Percentiles rank a stretch among this genome's conserved stretches.
These are phyloP conservation scores for Trametes pubescens DNA, from an alignment of 1,284 basidiomycete genomes.

Conservation along the genomic window DNA sequence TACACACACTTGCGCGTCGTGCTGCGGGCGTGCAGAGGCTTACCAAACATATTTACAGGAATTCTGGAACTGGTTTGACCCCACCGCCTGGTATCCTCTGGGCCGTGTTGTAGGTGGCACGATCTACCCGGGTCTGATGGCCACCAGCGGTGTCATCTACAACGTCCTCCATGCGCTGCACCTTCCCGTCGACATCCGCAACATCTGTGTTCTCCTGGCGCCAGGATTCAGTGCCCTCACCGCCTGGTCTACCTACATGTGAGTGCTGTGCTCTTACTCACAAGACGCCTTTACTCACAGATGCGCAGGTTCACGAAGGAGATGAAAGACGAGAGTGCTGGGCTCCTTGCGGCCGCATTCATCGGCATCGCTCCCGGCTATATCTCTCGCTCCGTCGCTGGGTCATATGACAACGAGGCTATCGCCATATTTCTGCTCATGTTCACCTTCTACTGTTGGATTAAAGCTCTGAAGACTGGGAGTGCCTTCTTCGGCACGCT, in stretches of 20 bases:
- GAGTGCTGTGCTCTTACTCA: constrained; percentile 40
- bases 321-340: constrained; percentile 93
- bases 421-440: constrained; percentile 99
- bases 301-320: constrained; percentile 86
- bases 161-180: constrained; percentile 88
- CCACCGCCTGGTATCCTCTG: constrained; percentile 98
- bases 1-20: too few species aligned
- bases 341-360: constrained; percentile 96
- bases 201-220: constrained; percentile 96
- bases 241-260: constrained; percentile 98
- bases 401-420: constrained; percentile 99
- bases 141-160: constrained; percentile 97
- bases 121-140: constrained; percentile 98
- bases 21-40: neutral
- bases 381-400: constrained; percentile 98
- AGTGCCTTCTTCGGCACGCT: constrained; percentile 92
- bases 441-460: constrained; percentile 99
- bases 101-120: constrained; percentile 98
- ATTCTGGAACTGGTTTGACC: constrained; percentile 99
- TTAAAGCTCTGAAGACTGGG: constrained; percentile 95
- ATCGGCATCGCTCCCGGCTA: constrained; percentile 98
- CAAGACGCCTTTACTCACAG: constrained; percentile 14
- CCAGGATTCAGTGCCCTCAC: constrained; percentile 97
- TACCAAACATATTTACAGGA: constrained; percentile 59
- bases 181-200: constrained; percentile 97